Conservation (phyloP, 176 grass and related monocot species). For the Musa acuminata region DNA sequence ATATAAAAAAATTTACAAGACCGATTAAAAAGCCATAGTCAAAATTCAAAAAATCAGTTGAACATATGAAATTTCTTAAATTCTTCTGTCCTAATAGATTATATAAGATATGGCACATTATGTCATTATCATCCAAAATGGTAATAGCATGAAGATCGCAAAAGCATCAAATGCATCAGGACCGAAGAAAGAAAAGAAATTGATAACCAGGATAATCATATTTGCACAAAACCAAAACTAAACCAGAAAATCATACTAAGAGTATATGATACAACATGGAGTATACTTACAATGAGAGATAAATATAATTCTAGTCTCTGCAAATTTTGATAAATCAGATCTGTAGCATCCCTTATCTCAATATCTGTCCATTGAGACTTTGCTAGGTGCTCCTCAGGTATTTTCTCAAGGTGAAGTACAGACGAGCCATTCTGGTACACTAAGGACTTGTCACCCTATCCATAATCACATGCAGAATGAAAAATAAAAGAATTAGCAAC, state of each 20-base stretch:
- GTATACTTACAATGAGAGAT: conserved; percentile 22
- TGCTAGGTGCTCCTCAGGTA: conserved; percentile 45
- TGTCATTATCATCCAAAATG: background rate
- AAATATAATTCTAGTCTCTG: conserved; percentile 52
- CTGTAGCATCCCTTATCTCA: conserved; percentile 46
- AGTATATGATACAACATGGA: background rate
- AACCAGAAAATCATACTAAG: too few relatives aligned
- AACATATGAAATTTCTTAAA: background rate
- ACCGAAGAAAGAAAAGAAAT: background rate
- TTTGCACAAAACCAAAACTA: background rate
- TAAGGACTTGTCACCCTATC: conserved; percentile 17
- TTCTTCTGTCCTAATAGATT: background rate
- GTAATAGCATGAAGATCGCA: background rate
- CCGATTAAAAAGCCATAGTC: too few relatives aligned
- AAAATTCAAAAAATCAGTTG: background rate
- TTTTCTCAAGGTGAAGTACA: conserved; percentile 49
- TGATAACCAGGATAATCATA: background rate
- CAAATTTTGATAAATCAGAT: conserved; percentile 71
- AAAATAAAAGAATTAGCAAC: background rate
- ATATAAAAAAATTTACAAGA: too few relatives aligned
- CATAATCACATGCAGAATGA: background rate
- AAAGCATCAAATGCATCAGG: background rate
- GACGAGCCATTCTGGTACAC: conserved; percentile 8
- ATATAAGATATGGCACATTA: background rate
- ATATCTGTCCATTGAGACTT: conserved; percentile 54